Base-by-base conservation (phyloP, 441 rosid genomes). In the Brassica hybrid region DNA sequence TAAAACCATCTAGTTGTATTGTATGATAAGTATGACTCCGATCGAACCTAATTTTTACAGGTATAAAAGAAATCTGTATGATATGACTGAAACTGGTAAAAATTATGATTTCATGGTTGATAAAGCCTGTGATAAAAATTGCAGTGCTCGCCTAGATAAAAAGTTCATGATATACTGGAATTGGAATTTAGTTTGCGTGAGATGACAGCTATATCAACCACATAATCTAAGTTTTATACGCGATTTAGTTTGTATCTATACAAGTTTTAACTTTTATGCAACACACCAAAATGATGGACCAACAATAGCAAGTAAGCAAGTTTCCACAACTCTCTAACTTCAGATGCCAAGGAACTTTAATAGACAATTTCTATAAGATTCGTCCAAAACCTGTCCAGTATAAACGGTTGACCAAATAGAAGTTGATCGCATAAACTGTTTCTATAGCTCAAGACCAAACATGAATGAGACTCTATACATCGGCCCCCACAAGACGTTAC, bases 401-500 rank as follows among this genome's bases (percentile, higher is more conserved):
- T 41, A 14, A 21, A 3, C 7, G 57, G 57, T 12, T 21, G 36
- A 32, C 63, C 41, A 54, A 36, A 74, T 17, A 54, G 18, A 54
- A n/a, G 64, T 36, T 41, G 27, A 13, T 5, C 38, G 48, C 11
- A 32, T 45, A 3, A 73, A 48, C 50, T 16, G 6, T 8, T 48
- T 17, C 36, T 1, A 9, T 9, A 36, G 65, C 72, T 38, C 34
- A 41, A 74, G 61, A 67, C 65, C 75, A 52, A 69, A 36, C 52
- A 76, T 56, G 52, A 41, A 18, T 76, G 38, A n/a, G n/a, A 70
- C 57, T 70, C 45, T 70, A 52, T 41, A 70, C 65, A 54, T 54
- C 2, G 23, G 71, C 45, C 75, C 71, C 71, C 80, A 70, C 76
- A 18, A 30, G 67, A 65, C 71, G 11, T 30, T 70, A 34, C 34